Percentiles rank a stretch among this genome's conserved stretches.
phyloP scores from a whole-genome alignment of 495 filamentous ascomycete species.

The Hyaloscypha hepaticicola region DNA sequence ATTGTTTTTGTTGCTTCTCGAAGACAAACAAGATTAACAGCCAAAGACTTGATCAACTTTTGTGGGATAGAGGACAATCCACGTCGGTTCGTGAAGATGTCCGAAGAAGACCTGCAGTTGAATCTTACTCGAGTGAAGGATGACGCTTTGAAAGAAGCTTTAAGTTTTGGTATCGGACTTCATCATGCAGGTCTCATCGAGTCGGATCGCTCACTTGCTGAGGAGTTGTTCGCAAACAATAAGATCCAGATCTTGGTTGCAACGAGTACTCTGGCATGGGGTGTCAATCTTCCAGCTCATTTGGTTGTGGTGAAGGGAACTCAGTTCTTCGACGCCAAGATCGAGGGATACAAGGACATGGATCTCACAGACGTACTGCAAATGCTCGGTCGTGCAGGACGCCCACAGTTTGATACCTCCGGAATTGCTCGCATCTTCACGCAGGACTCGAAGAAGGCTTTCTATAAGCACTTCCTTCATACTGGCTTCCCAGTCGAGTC shows the following conservation, averaged over 20 bases:
- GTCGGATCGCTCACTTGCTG: constrained; percentile 83
- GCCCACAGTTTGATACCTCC: constrained; percentile 93
- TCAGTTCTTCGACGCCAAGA: constrained; percentile 97
- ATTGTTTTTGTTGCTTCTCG: constrained; percentile 98
- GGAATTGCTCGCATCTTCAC: constrained; percentile 97
- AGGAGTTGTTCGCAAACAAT: constrained; percentile 95
- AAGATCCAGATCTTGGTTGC: constrained; percentile 97
- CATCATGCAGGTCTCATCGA: constrained; percentile 98
- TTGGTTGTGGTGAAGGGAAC: constrained; percentile 98
- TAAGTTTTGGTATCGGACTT: constrained; percentile 94
- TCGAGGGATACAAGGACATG: constrained; percentile 98
- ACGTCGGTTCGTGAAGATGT: constrained; percentile 86
- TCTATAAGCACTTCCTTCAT: constrained; percentile 99
- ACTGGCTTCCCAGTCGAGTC: constrained; percentile 98
- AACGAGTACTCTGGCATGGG: constrained; percentile 97
- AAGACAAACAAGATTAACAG: constrained; percentile 90
- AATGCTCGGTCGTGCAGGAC: constrained; percentile 94
- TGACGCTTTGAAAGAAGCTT: constrained; percentile 82
- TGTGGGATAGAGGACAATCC: constrained; percentile 99
- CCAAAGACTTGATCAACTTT: constrained; percentile 92
- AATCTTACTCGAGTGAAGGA: constrained; percentile 87
- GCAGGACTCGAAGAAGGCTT: constrained; percentile 97
- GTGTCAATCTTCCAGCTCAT: constrained; percentile 96
- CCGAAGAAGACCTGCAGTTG: constrained; percentile 86
- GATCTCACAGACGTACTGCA: constrained; percentile 97